Conservation (phyloP, 139 green algal species). For the Nannochloris sp. region DNA sequence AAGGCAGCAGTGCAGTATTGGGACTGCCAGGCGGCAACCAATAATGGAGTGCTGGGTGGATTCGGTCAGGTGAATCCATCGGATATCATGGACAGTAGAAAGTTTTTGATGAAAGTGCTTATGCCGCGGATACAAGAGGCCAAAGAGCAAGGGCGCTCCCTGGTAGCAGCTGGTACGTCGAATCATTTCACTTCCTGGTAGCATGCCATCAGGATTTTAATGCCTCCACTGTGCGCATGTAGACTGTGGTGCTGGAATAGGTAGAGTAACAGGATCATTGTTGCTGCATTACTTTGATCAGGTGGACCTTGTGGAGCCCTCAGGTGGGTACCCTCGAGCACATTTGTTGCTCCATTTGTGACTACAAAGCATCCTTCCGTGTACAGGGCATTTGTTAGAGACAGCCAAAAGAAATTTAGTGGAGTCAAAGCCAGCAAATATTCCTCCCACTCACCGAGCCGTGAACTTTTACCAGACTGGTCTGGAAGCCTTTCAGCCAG, state of each 20-base stretch:
- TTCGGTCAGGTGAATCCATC: slow-evolving; percentile 64
- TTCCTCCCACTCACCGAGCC: slow-evolving; percentile 21
- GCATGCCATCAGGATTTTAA: neutral
- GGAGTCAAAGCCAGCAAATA: neutral
- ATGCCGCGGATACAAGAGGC: slow-evolving; percentile 37
- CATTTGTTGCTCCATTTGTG: too few species aligned
- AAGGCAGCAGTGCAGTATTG: slow-evolving; percentile 36
- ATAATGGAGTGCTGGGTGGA: slow-evolving; percentile 76
- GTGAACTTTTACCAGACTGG: slow-evolving; percentile 34
- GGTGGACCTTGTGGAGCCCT: slow-evolving; percentile 85
- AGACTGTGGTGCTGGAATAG: slow-evolving; percentile 91
- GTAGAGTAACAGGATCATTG: slow-evolving; percentile 75
- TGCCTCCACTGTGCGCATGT: neutral
- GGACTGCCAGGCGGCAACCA: slow-evolving; percentile 48
- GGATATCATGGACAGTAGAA: slow-evolving; percentile 67
- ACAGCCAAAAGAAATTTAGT: slow-evolving; percentile 24
- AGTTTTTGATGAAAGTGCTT: slow-evolving; percentile 54
- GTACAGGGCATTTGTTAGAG: slow-evolving; percentile 38
- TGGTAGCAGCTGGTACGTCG: slow-evolving; percentile 25
- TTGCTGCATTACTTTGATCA: slow-evolving; percentile 76
- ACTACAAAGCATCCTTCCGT: neutral
- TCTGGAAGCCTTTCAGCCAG: slow-evolving; percentile 50
- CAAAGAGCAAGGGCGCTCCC: slow-evolving; percentile 19
- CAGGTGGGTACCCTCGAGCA: neutral
- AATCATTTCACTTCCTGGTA: neutral